phyloP scores from a whole-genome alignment of 306 rosid genomes.

The Inga oerstediana region DNA sequence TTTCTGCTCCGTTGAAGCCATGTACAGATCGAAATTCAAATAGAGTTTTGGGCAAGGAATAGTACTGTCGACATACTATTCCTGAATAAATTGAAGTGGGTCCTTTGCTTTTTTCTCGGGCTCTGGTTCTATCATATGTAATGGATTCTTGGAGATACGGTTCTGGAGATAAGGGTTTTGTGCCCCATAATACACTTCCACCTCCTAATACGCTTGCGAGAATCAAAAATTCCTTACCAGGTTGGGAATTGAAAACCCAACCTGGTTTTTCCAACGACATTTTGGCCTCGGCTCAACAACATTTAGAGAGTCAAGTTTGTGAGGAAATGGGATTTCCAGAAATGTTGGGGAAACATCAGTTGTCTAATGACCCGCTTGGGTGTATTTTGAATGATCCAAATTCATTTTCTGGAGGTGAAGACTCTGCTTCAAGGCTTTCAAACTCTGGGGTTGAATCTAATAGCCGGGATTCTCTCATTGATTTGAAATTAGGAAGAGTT shows the following conservation, averaged over 20 bases:
- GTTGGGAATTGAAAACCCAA: slow-evolving; percentile 67
- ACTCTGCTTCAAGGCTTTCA: slow-evolving; percentile 62
- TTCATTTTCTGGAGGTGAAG: slow-evolving; percentile 49
- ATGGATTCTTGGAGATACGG: slow-evolving; percentile 84
- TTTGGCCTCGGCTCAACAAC: slow-evolving; percentile 44
- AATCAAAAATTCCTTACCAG: slow-evolving; percentile 48
- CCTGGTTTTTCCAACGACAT: slow-evolving; percentile 45
- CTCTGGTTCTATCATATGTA: slow-evolving; percentile 27
- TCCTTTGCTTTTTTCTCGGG: slow-evolving; percentile 28
- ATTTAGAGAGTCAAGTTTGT: slow-evolving; percentile 55
- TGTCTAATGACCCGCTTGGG: slow-evolving; percentile 36
- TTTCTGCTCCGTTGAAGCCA: slow-evolving; percentile 1
- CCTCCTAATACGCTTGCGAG: slow-evolving; percentile 48
- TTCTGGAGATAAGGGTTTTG: slow-evolving; percentile 61
- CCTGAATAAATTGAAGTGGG: slow-evolving; percentile 44
- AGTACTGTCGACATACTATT: slow-evolving; percentile 15
- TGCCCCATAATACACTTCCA: slow-evolving; percentile 48
- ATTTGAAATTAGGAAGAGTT: slow-evolving; percentile 77
- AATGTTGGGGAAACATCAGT: slow-evolving; percentile 52
- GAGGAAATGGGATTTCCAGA: slow-evolving; percentile 57
- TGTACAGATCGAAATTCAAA: slow-evolving; percentile 26
- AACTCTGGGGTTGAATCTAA: slow-evolving; percentile 54
- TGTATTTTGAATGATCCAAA: slow-evolving; percentile 37
- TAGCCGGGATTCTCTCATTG: slow-evolving; percentile 64
- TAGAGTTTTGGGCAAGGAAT: slow-evolving; percentile 1